Percentiles rank a stretch among this genome's conserved stretches.
These are phyloP conservation scores for Rutidosis leptorrhynchoides DNA, from an alignment of 129 eudicot species.

Conservation along the genomic window DNA sequence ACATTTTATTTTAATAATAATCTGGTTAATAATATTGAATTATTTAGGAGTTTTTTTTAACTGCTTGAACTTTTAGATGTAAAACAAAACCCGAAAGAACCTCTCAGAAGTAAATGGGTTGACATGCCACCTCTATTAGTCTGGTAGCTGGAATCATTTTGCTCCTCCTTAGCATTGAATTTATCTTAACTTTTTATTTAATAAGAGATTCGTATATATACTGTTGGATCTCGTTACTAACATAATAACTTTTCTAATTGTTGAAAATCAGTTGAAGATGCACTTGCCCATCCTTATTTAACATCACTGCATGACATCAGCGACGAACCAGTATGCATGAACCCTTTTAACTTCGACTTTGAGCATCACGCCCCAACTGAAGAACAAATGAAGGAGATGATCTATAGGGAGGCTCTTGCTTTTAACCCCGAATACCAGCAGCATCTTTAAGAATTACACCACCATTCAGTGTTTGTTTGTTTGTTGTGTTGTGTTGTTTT, in stretches of 20 bases:
- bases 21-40: too few relatives aligned
- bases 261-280: conserved; percentile 72
- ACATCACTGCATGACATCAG: conserved; percentile 76
- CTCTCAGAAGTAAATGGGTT: neutral
- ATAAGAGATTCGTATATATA: neutral
- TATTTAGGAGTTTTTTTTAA: neutral
- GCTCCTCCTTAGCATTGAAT: neutral
- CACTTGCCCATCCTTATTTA: conserved; percentile 75
- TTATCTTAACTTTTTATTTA: neutral
- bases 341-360: conserved; percentile 75
- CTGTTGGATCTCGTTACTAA: neutral
- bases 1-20: too few relatives aligned
- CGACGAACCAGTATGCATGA: conserved; percentile 72
- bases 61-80: neutral
- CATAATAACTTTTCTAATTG: conserved; percentile 7
- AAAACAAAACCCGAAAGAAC: neutral
- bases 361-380: conserved; percentile 76
- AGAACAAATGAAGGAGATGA: conserved; percentile 86
- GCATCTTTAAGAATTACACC: conserved; percentile 34
- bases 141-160: neutral
- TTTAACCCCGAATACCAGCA: conserved; percentile 71
- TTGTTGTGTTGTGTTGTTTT: conserved; percentile 42
- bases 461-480: conserved; percentile 25
- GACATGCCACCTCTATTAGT: neutral
- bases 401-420: conserved; percentile 75